Conservation (phyloP, 1,284 basidiomycete species). For the Trametes versicolor region DNA sequence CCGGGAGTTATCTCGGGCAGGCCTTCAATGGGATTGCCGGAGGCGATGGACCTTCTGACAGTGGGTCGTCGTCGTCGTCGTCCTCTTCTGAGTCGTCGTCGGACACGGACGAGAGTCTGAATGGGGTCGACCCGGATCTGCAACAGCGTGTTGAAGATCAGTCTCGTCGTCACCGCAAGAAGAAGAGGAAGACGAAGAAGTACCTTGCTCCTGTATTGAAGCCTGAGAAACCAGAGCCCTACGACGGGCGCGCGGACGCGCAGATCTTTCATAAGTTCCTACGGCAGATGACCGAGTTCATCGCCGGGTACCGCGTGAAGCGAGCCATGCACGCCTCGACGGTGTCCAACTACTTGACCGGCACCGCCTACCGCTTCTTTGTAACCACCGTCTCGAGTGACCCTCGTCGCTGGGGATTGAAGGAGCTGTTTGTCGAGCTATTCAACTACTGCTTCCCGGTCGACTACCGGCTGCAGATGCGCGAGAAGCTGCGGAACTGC, state of each 20-base stretch:
- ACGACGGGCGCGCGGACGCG: constrained; percentile 25
- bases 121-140: too few species aligned
- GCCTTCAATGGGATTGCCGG: constrained; percentile 17
- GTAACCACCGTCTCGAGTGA: constrained; percentile 43
- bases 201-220: constrained; percentile 17
- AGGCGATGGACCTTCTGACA: not conserved
- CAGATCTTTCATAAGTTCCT: constrained; percentile 35
- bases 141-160: not conserved
- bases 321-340: not conserved
- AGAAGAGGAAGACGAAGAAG: constrained; percentile 10
- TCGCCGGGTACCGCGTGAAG: constrained; percentile 14
- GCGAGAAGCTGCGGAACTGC: constrained; percentile 24
- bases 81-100: not conserved
- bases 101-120: not conserved
- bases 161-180: too few species aligned
- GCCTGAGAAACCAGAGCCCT: constrained; percentile 28
- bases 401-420: constrained; percentile 33
- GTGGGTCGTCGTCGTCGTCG: not conserved
- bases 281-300: constrained; percentile 21
- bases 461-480: constrained; percentile 43
- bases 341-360: constrained; percentile 40
- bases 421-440: constrained; percentile 47
- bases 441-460: constrained; percentile 57
- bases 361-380: constrained; percentile 52
- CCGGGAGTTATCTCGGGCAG: constrained; percentile 23